A percentile compares a stretch with the other conserved stretches of the same genome.
Evolutionary conservation across 352 stramenopile species (phyloP).

Genomic region (Phytophthora melonis): DNA sequence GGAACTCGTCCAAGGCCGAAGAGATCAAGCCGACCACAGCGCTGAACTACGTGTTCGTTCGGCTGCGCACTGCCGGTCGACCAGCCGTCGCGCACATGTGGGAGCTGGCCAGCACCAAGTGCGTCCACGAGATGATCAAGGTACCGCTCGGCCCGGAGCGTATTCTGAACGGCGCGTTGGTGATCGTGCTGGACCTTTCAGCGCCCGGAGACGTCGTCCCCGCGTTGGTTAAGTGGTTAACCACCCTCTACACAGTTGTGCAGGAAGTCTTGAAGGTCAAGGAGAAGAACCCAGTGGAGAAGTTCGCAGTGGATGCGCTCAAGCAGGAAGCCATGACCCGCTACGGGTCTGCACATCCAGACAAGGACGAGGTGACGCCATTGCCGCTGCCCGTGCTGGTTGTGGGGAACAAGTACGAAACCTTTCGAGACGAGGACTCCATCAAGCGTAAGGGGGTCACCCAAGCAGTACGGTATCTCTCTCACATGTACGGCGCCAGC

Average conservation of each 20-base stretch:
- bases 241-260: conserved; percentile 59
- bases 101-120: conserved; percentile 89
- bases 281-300: conserved; percentile 77
- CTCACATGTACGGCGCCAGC: conserved; percentile 87
- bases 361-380: conserved; percentile 79
- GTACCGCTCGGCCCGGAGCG: conserved; percentile 83
- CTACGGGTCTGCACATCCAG: conserved; percentile 70
- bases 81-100: conserved; percentile 90
- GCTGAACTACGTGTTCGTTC: conserved; percentile 92
- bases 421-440: conserved; percentile 88
- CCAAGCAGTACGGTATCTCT: conserved; percentile 88
- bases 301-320: conserved; percentile 60
- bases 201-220: conserved; percentile 80
- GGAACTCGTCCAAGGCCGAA: conserved; percentile 76
- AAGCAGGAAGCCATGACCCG: conserved; percentile 58
- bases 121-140: conserved; percentile 85
- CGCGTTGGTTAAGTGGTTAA: conserved; percentile 84
- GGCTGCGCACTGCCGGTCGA: conserved; percentile 64
- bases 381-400: conserved; percentile 85
- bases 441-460: conserved; percentile 86
- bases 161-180: conserved; percentile 75
- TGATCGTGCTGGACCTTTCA: conserved; percentile 90
- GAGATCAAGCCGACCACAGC: conserved; percentile 92
- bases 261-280: conserved; percentile 67
- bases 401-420: conserved; percentile 91